phyloP scores from a whole-genome alignment of 495 filamentous ascomycete genomes.

The Darksidea phi region DNA sequence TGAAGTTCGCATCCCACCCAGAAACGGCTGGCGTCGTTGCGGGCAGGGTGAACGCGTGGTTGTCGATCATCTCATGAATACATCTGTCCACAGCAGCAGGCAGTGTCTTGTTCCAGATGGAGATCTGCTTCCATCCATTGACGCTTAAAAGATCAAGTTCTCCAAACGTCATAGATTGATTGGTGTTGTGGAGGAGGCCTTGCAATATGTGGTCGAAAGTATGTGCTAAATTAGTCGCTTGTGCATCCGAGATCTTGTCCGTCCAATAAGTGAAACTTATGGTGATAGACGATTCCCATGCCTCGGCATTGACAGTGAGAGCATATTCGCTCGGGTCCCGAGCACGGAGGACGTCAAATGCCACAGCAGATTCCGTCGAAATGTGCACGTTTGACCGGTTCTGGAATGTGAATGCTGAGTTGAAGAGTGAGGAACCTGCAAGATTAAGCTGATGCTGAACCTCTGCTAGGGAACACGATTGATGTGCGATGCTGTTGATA shows the following conservation, averaged over 20 bases:
- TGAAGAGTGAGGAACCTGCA: slow-evolving; percentile 24
- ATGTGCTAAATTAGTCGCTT: background rate
- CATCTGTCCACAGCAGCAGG: slow-evolving; percentile 17
- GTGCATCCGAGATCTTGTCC: slow-evolving; percentile 43
- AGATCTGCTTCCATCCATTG: background rate
- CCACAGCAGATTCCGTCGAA: slow-evolving; percentile 10
- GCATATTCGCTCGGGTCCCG: slow-evolving; percentile 28
- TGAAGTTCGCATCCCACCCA: slow-evolving; percentile 26
- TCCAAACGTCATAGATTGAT: slow-evolving; percentile 21
- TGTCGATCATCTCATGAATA: slow-evolving; percentile 27
- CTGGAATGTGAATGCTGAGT: slow-evolving; percentile 28
- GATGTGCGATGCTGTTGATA: slow-evolving; percentile 19
- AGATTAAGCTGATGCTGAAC: slow-evolving; percentile 29
- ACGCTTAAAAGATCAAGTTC: slow-evolving; percentile 18
- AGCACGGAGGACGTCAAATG: slow-evolving; percentile 13
- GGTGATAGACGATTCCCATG: slow-evolving; percentile 45
- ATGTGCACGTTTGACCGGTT: slow-evolving; percentile 18
- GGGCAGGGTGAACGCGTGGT: slow-evolving; percentile 9
- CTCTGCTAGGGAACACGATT: slow-evolving; percentile 25
- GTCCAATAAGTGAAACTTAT: slow-evolving; percentile 51
- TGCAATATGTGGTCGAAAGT: slow-evolving; percentile 12
- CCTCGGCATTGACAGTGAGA: slow-evolving; percentile 46
- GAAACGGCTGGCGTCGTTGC: slow-evolving; percentile 20
- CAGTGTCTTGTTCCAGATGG: slow-evolving; percentile 20
- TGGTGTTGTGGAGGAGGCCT: too few relatives aligned